These are phyloP conservation scores for Pichia membranifaciens DNA, from an alignment of 805 yeast genomes.

Conservation along the genomic window DNA sequence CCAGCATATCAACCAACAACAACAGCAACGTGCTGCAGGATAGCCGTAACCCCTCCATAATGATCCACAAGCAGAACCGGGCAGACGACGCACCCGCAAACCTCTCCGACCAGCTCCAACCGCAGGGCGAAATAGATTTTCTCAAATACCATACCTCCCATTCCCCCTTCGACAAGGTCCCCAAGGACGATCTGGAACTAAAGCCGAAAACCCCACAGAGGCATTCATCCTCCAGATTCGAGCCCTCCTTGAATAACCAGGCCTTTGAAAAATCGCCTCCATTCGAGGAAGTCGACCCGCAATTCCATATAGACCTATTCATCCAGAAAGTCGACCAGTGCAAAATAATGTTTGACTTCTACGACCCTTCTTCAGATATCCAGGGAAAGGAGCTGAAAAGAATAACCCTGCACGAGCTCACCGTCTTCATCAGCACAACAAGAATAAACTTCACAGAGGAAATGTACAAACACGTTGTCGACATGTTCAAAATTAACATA, in stretches of 20 bases:
- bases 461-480: conserved; percentile 81
- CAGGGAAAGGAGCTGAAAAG: conserved; percentile 91
- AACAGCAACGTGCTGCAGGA: conserved; percentile 1
- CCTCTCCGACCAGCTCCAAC: conserved; percentile 10
- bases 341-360: conserved; percentile 88
- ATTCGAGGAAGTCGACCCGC: conserved; percentile 77
- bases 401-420: conserved; percentile 78
- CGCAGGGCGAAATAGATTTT: conserved; percentile 22
- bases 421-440: conserved; percentile 77
- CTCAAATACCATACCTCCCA: conserved; percentile 29
- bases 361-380: conserved; percentile 86
- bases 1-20: background rate
- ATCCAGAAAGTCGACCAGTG: conserved; percentile 90
- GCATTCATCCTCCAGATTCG: conserved; percentile 88
- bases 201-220: conserved; percentile 71
- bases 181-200: conserved; percentile 72
- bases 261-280: conserved; percentile 70
- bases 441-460: conserved; percentile 84
- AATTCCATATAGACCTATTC: conserved; percentile 75
- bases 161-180: conserved; percentile 29
- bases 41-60: background rate
- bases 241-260: conserved; percentile 61
- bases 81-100: background rate
- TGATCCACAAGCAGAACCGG: conserved; percentile 1
- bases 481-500: conserved; percentile 82